Percentiles rank a stretch among this genome's conserved stretches.
Evolutionary conservation across 345 rosid species (phyloP).

Genomic region (Camelina neglecta): DNA sequence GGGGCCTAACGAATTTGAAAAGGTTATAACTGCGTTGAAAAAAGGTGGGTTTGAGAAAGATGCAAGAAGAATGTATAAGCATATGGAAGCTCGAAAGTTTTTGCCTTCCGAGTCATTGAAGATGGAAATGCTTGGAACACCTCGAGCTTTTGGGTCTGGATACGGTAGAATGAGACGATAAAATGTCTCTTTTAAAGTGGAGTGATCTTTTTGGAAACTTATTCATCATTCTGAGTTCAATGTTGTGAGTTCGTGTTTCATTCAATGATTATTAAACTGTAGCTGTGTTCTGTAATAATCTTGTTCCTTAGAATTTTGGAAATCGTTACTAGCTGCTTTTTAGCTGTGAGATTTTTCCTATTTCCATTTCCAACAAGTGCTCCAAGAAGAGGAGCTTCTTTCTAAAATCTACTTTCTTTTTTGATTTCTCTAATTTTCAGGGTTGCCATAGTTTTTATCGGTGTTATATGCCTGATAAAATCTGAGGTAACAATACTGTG

Average conservation of each 20-base stretch:
- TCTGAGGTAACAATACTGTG: too few relatives aligned
- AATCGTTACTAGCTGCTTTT: conserved; percentile 6
- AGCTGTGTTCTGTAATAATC: conserved; percentile 39
- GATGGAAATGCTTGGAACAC: conserved; percentile 44
- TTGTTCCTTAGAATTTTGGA: conserved; percentile 27
- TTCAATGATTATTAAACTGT: conserved; percentile 20
- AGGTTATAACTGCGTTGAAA: conserved; percentile 58
- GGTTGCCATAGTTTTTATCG: background rate
- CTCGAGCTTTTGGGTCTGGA: conserved; percentile 34
- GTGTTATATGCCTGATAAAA: background rate
- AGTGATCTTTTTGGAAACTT: conserved; percentile 14
- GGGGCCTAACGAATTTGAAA: conserved; percentile 61
- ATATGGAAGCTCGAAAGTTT: conserved; percentile 68
- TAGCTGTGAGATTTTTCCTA: background rate
- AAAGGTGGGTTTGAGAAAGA: conserved; percentile 70
- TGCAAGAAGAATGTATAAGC: conserved; percentile 54
- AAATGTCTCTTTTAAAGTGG: background rate
- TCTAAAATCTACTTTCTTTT: background rate
- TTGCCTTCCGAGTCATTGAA: conserved; percentile 48
- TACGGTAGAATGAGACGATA: conserved; percentile 30
- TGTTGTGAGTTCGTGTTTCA: conserved; percentile 25
- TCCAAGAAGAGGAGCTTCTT: background rate
- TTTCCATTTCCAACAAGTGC: background rate
- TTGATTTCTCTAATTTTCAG: background rate
- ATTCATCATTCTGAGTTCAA: conserved; percentile 19